Evolutionary conservation across 306 rosid species (phyloP), one percentile per base, ranked within the genome.

Genomic region (Ziziphus jujuba): DNA sequence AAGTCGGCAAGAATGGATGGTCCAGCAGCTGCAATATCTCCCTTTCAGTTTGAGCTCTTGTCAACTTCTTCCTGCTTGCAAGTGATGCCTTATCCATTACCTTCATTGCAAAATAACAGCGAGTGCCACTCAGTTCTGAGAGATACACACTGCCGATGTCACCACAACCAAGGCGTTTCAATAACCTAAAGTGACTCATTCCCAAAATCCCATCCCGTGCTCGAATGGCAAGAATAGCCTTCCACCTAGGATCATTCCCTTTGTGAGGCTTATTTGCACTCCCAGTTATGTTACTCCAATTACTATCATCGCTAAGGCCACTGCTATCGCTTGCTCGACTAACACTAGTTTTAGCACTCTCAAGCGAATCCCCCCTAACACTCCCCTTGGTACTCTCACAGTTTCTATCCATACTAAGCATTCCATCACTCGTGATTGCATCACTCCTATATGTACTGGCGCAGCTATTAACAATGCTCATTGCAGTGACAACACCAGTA

Each of bases 181-280:
- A 90, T 75, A 93, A 82, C 75, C 78, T 87, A 75, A 93, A 93
- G 72, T 93, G 99, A 82, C 95, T 93, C 99, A 90, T 93, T 67
- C 99, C 99, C 83, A 93, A 75, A 68, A 86, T 83, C 65, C 97
- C 97, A 79, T 93, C 97, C 73, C 99, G 85, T 17, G 84, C 76
- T 79, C 99, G 90, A 65, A 93, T 82, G 43, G 99, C 96, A 72
- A 93, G 97, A 69, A 93, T 90, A 61, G 99, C 91, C 82, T 93
- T 93, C 99, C 99, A 93, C 82, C 97, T 79, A 33, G 99, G 99
- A 82, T 93, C 99, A 71, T 93, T 93, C 77, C 97, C 99, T 75
- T 93, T 93, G 79, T 93, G 99, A 61, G 99, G 99, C 75, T 93
- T 93, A 84, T 90, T 93, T 69, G 97, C 99, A 74, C 99, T 83